These are phyloP conservation scores for Canna indica DNA, from an alignment of 176 grass and related monocot species.

Conservation along the genomic window DNA sequence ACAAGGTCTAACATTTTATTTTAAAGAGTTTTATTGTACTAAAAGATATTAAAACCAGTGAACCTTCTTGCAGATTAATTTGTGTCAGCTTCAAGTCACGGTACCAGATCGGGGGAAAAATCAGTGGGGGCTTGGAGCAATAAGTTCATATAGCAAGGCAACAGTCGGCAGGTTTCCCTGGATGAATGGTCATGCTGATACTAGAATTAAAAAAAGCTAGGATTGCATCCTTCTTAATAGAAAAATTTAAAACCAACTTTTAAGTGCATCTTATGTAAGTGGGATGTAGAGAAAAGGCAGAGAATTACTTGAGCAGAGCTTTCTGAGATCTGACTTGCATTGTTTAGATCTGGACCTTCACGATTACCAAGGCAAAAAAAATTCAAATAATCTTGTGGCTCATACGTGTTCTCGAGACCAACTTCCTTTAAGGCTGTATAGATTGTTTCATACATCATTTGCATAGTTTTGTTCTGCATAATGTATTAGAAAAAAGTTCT, in stretches of 20 bases:
- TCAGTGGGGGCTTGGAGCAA: neutral
- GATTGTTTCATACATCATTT: slow-evolving; percentile 95
- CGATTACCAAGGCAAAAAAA: slow-evolving; percentile 89
- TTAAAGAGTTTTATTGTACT: neutral
- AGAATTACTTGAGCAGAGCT: slow-evolving; percentile 50
- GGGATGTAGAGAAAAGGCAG: neutral
- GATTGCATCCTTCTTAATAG: neutral
- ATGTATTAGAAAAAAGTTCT: too few relatives aligned
- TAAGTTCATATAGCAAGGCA: neutral
- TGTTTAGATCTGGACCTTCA: slow-evolving; percentile 36
- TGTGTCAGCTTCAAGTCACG: too few relatives aligned
- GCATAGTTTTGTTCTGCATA: slow-evolving; percentile 69
- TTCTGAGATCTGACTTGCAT: slow-evolving; percentile 22
- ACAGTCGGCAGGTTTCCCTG: neutral
- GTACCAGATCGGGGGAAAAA: neutral
- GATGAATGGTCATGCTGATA: neutral
- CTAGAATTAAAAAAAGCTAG: neutral
- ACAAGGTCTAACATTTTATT: neutral
- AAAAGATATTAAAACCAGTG: neutral
- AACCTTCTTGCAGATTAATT: too few relatives aligned
- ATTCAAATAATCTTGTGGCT: slow-evolving; percentile 84
- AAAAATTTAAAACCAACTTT: too few relatives aligned
- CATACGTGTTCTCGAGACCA: slow-evolving; percentile 47
- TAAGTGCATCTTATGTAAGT: neutral
- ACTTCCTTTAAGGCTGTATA: slow-evolving; percentile 65